phyloP scores from a whole-genome alignment of 805 yeast species.

The Sporopachydermia lactativora region DNA sequence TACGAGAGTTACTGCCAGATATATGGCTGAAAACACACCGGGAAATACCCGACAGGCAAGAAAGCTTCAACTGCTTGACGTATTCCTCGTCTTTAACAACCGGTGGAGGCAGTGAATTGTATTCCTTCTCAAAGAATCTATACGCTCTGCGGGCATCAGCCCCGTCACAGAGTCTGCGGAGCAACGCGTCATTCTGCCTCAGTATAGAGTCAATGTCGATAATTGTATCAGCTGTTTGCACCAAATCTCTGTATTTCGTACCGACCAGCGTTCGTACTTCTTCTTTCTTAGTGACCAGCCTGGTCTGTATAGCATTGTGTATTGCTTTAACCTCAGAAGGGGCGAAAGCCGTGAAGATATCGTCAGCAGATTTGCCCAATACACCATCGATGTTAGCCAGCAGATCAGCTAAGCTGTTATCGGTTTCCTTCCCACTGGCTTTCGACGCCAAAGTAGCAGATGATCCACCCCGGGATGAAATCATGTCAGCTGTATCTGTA shows the following conservation, averaged over 20 bases:
- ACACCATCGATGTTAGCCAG: constrained; percentile 1
- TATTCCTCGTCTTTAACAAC: not conserved
- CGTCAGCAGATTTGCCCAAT: not conserved
- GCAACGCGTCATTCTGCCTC: not conserved
- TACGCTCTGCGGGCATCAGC: not conserved
- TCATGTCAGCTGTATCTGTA: not conserved
- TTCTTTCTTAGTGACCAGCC: constrained; percentile 7
- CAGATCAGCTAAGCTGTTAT: not conserved
- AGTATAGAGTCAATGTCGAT: constrained; percentile 8
- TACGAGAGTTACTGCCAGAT: not conserved
- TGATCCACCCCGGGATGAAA: not conserved
- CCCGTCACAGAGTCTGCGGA: not conserved
- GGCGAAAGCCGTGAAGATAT: not conserved
- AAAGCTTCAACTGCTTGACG: not conserved
- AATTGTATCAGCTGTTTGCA: constrained; percentile 12
- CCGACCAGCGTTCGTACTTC: constrained; percentile 13
- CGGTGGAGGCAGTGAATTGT: not conserved
- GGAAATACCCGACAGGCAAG: not conserved
- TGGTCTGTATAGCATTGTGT: not conserved
- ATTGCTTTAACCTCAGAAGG: not conserved
- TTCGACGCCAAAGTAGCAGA: not conserved
- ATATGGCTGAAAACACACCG: not conserved
- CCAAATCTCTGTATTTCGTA: constrained; percentile 10
- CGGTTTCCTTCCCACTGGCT: not conserved
- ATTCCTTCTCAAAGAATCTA: not conserved